Percentiles rank a stretch among this genome's conserved stretches.
Evolutionary conservation across 2,329 filamentous ascomycete species (phyloP).

Genomic region (Paraphaeosphaeria sporulosa): DNA sequence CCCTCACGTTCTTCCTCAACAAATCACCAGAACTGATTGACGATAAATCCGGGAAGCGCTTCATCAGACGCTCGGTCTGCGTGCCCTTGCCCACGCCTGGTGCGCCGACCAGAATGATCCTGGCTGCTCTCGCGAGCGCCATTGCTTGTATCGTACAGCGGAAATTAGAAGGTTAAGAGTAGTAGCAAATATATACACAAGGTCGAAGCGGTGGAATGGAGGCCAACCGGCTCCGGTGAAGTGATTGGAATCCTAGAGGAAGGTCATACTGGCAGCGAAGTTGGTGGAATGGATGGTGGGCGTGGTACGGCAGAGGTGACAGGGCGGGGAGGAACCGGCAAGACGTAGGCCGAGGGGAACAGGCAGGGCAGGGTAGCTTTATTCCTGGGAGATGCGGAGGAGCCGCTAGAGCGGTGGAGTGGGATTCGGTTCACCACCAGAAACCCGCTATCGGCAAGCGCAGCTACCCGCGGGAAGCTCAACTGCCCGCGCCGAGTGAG

Average conservation of each 20-base stretch:
- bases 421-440: background rate
- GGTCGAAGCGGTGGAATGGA: constrained; percentile 28
- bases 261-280: constrained; percentile 23
- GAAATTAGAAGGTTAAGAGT: constrained; percentile 3
- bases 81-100: constrained; percentile 98
- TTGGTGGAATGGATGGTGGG: constrained; percentile 6
- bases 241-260: constrained; percentile 30
- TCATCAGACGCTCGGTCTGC: constrained; percentile 86
- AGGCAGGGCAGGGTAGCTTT: background rate
- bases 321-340: background rate
- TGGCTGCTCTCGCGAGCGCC: constrained; percentile 70
- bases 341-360: constrained; percentile 5
- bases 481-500: constrained; percentile 1
- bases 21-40: constrained; percentile 95
- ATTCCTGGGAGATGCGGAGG: constrained; percentile 7
- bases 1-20: constrained; percentile 89
- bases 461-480: background rate
- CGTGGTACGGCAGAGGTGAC: background rate
- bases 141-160: constrained; percentile 25
- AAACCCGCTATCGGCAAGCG: background rate
- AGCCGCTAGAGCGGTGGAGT: constrained; percentile 2
- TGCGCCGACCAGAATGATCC: constrained; percentile 92
- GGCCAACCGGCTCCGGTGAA: constrained; percentile 32
- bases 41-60: constrained; percentile 85
- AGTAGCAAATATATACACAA: constrained; percentile 15